Evolutionary conservation across 495 filamentous ascomycete genomes (phyloP).

Genomic region (Hypoxylon rickii): DNA sequence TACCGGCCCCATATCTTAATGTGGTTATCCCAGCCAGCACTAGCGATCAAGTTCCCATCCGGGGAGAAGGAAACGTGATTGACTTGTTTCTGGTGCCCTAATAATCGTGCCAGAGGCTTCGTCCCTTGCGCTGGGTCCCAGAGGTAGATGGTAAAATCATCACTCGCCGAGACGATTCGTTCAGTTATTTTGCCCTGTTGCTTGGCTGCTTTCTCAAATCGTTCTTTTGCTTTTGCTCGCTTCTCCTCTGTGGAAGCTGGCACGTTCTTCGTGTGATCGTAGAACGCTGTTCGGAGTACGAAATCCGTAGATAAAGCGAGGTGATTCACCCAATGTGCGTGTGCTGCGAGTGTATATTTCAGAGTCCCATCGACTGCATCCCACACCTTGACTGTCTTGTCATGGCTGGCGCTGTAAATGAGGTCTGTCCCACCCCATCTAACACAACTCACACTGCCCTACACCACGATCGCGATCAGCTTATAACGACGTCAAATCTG

Average conservation of each 20-base stretch:
- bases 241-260: conserved; percentile 73
- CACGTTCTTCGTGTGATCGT: conserved; percentile 74
- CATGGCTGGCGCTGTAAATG: conserved; percentile 89
- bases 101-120: conserved; percentile 84
- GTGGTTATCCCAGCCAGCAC: conserved; percentile 88
- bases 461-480: conserved; percentile 18
- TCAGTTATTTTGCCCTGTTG: conserved; percentile 79
- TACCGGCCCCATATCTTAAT: conserved; percentile 84
- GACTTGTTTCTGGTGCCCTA: conserved; percentile 95
- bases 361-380: conserved; percentile 77
- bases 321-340: conserved; percentile 96
- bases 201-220: conserved; percentile 88
- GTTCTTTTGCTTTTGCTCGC: conserved; percentile 72
- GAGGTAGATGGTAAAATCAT: conserved; percentile 96
- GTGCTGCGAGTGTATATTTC: conserved; percentile 75
- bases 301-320: conserved; percentile 92
- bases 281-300: conserved; percentile 83
- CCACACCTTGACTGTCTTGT: conserved; percentile 94
- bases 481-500: neutral
- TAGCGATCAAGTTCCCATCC: conserved; percentile 83
- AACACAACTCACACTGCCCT: conserved; percentile 78
- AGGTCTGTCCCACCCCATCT: conserved; percentile 89
- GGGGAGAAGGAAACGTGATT: conserved; percentile 95
- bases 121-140: conserved; percentile 82
- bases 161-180: conserved; percentile 84